A percentile compares a stretch with the other conserved stretches of the same genome.
Evolutionary conservation across 139 green algal species (phyloP).

Genomic region (Chlamydomonas sp.): DNA sequence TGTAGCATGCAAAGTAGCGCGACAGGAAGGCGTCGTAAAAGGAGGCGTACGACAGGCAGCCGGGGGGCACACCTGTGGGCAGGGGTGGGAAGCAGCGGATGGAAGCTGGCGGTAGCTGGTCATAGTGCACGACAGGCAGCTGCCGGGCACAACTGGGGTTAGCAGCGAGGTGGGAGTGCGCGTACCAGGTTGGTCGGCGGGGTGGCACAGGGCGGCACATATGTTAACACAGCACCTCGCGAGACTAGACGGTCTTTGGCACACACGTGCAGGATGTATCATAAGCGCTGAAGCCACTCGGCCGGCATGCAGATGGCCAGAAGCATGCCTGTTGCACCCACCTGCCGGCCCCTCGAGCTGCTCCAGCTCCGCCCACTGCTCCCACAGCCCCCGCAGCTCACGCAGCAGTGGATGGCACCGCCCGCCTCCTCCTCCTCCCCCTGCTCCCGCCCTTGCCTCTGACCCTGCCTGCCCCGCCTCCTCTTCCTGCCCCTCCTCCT

Average conservation of each 20-base stretch:
- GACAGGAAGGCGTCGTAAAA: conserved; percentile 14
- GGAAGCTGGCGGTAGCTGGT: too few relatives aligned
- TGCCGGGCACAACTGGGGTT: too few relatives aligned
- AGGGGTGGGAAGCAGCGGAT: too few relatives aligned
- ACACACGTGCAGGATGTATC: not conserved
- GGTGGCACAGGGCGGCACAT: too few relatives aligned
- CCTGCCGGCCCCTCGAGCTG: not conserved
- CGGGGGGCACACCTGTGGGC: not conserved
- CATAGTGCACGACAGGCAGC: too few relatives aligned
- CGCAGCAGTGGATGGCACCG: conserved; percentile 5
- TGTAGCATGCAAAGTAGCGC: not conserved
- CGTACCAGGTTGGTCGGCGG: too few relatives aligned
- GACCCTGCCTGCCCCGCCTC: not conserved
- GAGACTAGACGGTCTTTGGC: not conserved
- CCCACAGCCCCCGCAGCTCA: conserved; percentile 8
- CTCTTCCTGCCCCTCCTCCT: not conserved
- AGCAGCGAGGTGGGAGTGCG: too few relatives aligned
- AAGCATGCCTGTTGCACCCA: not conserved
- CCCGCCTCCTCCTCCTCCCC: not conserved
- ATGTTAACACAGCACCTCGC: not conserved
- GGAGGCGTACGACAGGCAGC: conserved; percentile 5
- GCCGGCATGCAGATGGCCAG: too few relatives aligned
- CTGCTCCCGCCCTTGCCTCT: too few relatives aligned
- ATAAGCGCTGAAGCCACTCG: too few relatives aligned
- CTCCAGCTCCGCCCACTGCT: conserved; percentile 9